These are phyloP conservation scores for Ustilago trichophora DNA, from an alignment of 1,284 basidiomycete species.

Conservation along the genomic window DNA sequence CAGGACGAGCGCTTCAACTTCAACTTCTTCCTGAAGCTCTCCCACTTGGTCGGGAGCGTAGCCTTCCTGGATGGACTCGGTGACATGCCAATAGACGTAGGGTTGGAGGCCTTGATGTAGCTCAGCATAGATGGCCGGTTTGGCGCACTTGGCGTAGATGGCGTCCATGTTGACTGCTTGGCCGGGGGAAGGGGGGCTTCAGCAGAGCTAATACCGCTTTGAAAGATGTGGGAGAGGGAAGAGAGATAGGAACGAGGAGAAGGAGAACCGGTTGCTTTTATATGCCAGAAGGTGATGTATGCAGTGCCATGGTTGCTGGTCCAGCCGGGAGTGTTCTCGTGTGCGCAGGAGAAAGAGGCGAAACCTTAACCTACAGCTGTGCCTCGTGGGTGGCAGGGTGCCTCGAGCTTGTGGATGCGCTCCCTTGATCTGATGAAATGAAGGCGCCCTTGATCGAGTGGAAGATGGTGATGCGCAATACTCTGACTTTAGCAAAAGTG, in stretches of 20 bases:
- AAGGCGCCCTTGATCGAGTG: too few species aligned
- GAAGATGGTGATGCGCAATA: background rate
- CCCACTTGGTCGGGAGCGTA: conserved; percentile 25
- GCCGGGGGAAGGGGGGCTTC: too few species aligned
- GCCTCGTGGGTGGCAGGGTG: too few species aligned
- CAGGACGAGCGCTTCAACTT: conserved; percentile 37
- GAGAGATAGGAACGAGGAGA: too few species aligned
- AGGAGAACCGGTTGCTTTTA: background rate
- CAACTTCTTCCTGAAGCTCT: conserved; percentile 22
- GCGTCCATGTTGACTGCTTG: conserved; percentile 9
- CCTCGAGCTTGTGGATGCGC: too few species aligned
- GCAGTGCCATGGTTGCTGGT: background rate
- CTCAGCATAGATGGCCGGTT: conserved; percentile 13
- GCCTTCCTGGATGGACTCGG: conserved; percentile 31
- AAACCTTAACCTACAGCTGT: too few species aligned
- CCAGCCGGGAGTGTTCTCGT: background rate
- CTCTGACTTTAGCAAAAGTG: background rate
- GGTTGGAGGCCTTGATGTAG: conserved; percentile 31
- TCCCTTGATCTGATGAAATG: too few species aligned
- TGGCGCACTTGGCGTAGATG: conserved; percentile 12
- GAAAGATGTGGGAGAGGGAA: background rate
- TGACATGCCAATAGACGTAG: conserved; percentile 38
- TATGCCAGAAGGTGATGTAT: background rate
- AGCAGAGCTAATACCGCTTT: too few species aligned
- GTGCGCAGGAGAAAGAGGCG: background rate